These are phyloP conservation scores for Colletotrichum spaethianum DNA, from an alignment of 2,329 filamentous ascomycete genomes.

Conservation along the genomic window DNA sequence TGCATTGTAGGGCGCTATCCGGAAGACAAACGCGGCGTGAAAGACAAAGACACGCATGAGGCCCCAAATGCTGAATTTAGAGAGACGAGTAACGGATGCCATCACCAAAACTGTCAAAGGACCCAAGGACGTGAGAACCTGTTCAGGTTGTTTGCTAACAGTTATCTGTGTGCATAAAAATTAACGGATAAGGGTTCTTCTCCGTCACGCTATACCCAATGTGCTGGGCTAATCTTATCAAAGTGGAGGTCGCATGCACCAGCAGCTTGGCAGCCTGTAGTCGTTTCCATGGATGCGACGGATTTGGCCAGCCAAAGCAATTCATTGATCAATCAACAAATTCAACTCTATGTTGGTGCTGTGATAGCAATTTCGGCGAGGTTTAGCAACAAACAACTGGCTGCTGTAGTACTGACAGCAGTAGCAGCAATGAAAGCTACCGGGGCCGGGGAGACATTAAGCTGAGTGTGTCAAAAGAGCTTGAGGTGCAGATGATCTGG, in stretches of 20 bases:
- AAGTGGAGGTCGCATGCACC: background rate
- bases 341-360: no score
- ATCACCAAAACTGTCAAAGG: background rate
- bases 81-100: background rate
- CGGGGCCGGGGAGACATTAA: background rate
- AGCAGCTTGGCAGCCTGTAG: background rate
- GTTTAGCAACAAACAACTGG: background rate
- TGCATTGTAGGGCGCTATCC: background rate
- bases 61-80: background rate
- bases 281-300: no score
- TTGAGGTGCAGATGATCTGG: no score
- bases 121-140: background rate
- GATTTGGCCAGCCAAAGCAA: no score
- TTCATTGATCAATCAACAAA: no score
- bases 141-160: background rate
- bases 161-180: background rate
- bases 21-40: background rate
- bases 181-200: background rate
- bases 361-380: background rate
- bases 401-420: background rate
- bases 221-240: background rate
- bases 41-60: background rate
- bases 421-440: background rate
- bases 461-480: background rate
- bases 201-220: background rate